A percentile compares a stretch with the other conserved stretches of the same genome.
Conservation (phyloP, 768 basidiomycete species). For the Rhodosporidiobolus sp. region DNA sequence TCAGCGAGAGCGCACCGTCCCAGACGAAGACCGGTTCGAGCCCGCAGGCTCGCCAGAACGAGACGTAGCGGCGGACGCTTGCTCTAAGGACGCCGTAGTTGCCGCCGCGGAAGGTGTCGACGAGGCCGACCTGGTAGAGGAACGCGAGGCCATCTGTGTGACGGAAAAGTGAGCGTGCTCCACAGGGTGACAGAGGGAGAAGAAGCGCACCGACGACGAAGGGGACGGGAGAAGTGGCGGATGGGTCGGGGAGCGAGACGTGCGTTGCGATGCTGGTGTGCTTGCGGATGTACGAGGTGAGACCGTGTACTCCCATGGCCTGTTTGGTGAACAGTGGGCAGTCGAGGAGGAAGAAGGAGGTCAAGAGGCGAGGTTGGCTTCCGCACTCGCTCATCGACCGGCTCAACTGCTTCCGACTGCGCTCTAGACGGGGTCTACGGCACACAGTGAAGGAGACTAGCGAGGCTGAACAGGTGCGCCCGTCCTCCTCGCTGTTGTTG, state of each 20-base stretch:
- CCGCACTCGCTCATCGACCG: background rate
- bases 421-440: background rate
- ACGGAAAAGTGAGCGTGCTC: too few relatives aligned
- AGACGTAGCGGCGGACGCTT: slow-evolving; percentile 5
- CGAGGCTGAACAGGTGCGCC: background rate
- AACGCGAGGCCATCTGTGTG: slow-evolving; percentile 20
- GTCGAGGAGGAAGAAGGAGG: too few relatives aligned
- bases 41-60: slow-evolving; percentile 22
- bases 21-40: slow-evolving; percentile 35
- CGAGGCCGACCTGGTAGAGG: slow-evolving; percentile 23
- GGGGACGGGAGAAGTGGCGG: background rate
- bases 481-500: too few relatives aligned
- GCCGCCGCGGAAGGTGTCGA: slow-evolving; percentile 26
- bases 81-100: slow-evolving; percentile 2
- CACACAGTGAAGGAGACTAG: background rate
- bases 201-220: slow-evolving; percentile 3
- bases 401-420: too few relatives aligned
- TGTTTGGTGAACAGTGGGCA: background rate
- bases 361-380: background rate
- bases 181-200: too few relatives aligned
- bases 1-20: slow-evolving; percentile 18
- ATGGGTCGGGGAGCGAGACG: background rate
- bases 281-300: slow-evolving; percentile 23
- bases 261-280: slow-evolving; percentile 4
- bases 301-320: slow-evolving; percentile 33